phyloP scores from a whole-genome alignment of 2,329 filamentous ascomycete species.

The Pleomassaria siparia region DNA sequence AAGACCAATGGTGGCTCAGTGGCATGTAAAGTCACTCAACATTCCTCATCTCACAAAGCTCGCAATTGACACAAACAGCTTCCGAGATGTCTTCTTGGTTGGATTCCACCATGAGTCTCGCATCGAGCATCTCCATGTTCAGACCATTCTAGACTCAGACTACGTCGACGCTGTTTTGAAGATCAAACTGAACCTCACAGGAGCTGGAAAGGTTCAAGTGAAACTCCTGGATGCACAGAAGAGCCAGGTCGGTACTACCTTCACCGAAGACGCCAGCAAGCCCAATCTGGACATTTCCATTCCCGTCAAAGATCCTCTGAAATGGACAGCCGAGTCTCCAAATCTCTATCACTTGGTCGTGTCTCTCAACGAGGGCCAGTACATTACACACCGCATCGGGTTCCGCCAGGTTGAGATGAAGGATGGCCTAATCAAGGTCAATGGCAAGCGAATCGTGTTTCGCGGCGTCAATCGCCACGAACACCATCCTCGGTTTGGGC shows the following conservation, averaged over 20 bases:
- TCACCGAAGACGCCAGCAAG: slow-evolving; percentile 2
- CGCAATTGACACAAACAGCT: slow-evolving; percentile 52
- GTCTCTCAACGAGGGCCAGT: slow-evolving; percentile 43
- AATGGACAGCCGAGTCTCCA: slow-evolving; percentile 70
- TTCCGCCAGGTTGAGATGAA: slow-evolving; percentile 67
- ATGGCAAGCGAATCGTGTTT: slow-evolving; percentile 62
- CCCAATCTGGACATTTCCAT: slow-evolving; percentile 40
- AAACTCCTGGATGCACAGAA: slow-evolving; percentile 49
- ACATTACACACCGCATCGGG: slow-evolving; percentile 58
- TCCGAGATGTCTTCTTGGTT: slow-evolving; percentile 65
- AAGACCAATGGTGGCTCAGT: slow-evolving; percentile 69
- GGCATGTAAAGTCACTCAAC: slow-evolving; percentile 43
- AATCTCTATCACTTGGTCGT: slow-evolving; percentile 60
- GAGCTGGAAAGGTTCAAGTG: slow-evolving; percentile 47
- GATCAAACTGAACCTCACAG: slow-evolving; percentile 47
- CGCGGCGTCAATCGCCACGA: slow-evolving; percentile 71
- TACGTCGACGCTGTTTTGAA: slow-evolving; percentile 56
- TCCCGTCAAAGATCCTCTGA: slow-evolving; percentile 55
- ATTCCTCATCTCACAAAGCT: background rate
- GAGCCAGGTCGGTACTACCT: slow-evolving; percentile 8
- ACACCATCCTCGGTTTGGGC: slow-evolving; percentile 65
- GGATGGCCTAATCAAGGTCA: slow-evolving; percentile 62
- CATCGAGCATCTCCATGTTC: slow-evolving; percentile 62
- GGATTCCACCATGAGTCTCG: slow-evolving; percentile 54
- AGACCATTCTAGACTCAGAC: slow-evolving; percentile 54